phyloP scores from a whole-genome alignment of 2,329 filamentous ascomycete species.

The Onygenales sp. region DNA sequence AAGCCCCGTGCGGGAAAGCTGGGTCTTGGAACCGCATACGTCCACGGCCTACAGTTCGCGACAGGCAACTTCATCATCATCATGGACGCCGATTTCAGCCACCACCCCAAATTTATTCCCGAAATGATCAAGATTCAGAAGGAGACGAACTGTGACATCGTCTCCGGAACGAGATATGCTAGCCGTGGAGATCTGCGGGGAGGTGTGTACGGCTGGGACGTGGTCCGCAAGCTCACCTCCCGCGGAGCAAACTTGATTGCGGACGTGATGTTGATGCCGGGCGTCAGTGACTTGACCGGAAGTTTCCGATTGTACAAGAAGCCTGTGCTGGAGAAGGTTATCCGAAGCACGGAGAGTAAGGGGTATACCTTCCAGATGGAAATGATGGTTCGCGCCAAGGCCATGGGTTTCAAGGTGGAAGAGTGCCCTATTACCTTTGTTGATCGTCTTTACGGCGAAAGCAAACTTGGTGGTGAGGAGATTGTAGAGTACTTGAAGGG shows the following conservation, averaged over 20 bases:
- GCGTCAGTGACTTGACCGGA: slow-evolving; percentile 90
- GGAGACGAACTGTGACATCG: slow-evolving; percentile 78
- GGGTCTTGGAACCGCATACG: slow-evolving; percentile 92
- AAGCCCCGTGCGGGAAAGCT: slow-evolving; percentile 89
- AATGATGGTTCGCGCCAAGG: slow-evolving; percentile 96
- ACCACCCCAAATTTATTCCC: slow-evolving; percentile 98
- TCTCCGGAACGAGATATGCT: slow-evolving; percentile 91
- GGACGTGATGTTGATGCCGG: slow-evolving; percentile 84
- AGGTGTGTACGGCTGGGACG: slow-evolving; percentile 93
- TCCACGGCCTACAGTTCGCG: slow-evolving; percentile 82
- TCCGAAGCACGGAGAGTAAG: slow-evolving; percentile 84
- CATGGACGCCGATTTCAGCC: slow-evolving; percentile 99
- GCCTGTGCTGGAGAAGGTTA: slow-evolving; percentile 78
- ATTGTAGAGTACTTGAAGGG: slow-evolving; percentile 95
- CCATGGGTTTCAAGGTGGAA: slow-evolving; percentile 84
- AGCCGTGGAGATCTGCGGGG: slow-evolving; percentile 53
- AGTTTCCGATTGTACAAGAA: slow-evolving; percentile 94
- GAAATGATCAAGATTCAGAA: slow-evolving; percentile 81
- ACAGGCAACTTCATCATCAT: slow-evolving; percentile 96
- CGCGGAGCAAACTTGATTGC: slow-evolving; percentile 87
- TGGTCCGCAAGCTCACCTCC: slow-evolving; percentile 67
- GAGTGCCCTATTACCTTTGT: slow-evolving; percentile 97
- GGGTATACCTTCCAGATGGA: slow-evolving; percentile 99
- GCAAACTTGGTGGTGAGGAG: slow-evolving; percentile 87
- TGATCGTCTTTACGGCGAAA: slow-evolving; percentile 88